A percentile compares a stretch with the other conserved stretches of the same genome.
These are phyloP conservation scores for Remersonia thermophila DNA, from an alignment of 2,329 filamentous ascomycete species.

Conservation along the genomic window DNA sequence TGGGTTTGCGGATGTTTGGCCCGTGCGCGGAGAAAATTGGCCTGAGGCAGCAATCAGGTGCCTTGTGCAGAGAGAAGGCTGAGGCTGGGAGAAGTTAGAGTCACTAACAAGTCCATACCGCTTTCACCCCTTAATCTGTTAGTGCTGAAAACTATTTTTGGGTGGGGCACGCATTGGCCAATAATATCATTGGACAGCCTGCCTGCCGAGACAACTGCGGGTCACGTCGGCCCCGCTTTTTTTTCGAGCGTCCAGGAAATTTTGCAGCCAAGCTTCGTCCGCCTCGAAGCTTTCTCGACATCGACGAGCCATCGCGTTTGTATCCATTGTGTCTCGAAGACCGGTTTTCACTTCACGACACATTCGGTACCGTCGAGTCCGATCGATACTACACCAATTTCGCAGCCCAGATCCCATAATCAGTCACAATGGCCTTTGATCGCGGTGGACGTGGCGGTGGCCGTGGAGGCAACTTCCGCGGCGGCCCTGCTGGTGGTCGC, in stretches of 20 bases:
- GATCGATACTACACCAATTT: neutral
- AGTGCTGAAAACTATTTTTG: no score
- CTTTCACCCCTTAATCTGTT: no score
- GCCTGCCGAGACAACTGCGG: conserved; percentile 7
- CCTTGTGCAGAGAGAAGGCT: neutral
- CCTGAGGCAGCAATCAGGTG: conserved; percentile 13
- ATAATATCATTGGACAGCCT: conserved; percentile 10
- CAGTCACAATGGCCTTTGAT: conserved; percentile 30
- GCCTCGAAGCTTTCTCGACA: conserved; percentile 14
- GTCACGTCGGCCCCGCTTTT: conserved; percentile 13
- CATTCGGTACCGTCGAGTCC: conserved; percentile 3
- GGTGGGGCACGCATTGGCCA: conserved; percentile 7
- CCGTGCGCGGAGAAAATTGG: conserved; percentile 11
- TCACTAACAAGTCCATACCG: no score
- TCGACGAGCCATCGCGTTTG: conserved; percentile 13
- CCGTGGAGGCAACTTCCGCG: conserved; percentile 24
- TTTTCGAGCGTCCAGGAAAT: conserved; percentile 17
- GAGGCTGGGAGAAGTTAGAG: neutral
- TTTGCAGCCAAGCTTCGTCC: conserved; percentile 18
- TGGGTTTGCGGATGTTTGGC: conserved; percentile 16
- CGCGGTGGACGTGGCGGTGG: conserved; percentile 30
- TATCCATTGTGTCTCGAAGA: conserved; percentile 15
- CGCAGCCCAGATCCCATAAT: conserved; percentile 3
- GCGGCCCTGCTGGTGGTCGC: conserved; percentile 19
- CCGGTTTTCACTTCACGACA: conserved; percentile 5